A percentile compares a stretch with the other conserved stretches of the same genome.
phyloP scores from a whole-genome alignment of 169 alveolate species.

The Eimeria maxima region DNA sequence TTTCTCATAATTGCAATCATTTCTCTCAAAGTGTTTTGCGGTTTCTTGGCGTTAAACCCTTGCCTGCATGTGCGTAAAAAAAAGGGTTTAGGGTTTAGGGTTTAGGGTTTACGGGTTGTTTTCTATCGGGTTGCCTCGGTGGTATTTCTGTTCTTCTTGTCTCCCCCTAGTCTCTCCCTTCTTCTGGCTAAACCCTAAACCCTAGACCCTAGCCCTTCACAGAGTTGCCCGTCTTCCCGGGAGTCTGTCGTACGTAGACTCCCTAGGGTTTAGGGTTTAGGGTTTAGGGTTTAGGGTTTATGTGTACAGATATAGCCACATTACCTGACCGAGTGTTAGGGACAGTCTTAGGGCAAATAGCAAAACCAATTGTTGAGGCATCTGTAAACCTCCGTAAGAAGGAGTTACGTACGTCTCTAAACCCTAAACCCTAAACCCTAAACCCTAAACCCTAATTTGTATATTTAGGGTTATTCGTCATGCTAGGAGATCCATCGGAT shows the following conservation, averaged over 20 bases:
- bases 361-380: conserved; percentile 58
- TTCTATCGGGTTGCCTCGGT: background rate
- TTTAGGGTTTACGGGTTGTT: conserved; percentile 11
- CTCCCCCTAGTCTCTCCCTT: background rate
- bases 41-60: conserved; percentile 16
- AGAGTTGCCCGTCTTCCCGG: background rate
- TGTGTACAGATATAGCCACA: conserved; percentile 63
- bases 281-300: conserved; percentile 52
- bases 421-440: conserved; percentile 58
- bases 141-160: background rate
- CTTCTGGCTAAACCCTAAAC: background rate
- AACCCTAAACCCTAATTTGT: conserved; percentile 12
- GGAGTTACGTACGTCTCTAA: conserved; percentile 35
- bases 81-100: conserved; percentile 56
- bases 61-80: conserved; percentile 5
- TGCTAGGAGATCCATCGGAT: too few species aligned
- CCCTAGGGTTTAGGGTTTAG: conserved; percentile 32
- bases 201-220: background rate
- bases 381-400: conserved; percentile 48
- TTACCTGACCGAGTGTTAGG: conserved; percentile 74
- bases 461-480: background rate
- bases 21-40: conserved; percentile 55
- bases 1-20: conserved; percentile 72
- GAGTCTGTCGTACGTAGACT: background rate
- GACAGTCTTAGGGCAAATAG: conserved; percentile 67